These are phyloP conservation scores for Luzula sylvatica DNA, from an alignment of 176 grass and related monocot genomes.

Conservation along the genomic window DNA sequence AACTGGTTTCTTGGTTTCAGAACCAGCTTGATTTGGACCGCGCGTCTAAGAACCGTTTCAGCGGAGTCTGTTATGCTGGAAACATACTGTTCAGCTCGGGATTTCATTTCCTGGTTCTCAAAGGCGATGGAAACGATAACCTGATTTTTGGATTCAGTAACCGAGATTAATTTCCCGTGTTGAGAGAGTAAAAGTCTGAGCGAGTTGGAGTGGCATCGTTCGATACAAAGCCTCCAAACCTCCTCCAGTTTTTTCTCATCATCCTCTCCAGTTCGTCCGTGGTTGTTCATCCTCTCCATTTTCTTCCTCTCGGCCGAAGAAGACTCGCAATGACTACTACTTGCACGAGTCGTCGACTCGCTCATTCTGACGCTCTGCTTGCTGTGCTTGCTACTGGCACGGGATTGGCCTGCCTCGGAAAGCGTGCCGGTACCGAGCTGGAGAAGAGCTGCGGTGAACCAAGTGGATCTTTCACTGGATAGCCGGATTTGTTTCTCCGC, in stretches of 20 bases:
- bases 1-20: slow-evolving; percentile 25
- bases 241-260: slow-evolving; percentile 38
- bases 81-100: slow-evolving; percentile 62
- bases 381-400: slow-evolving; percentile 49
- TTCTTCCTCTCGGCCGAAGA: slow-evolving; percentile 18
- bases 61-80: slow-evolving; percentile 85
- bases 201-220: slow-evolving; percentile 68
- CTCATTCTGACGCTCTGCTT: slow-evolving; percentile 57
- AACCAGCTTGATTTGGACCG: slow-evolving; percentile 55
- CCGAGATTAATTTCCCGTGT: slow-evolving; percentile 50
- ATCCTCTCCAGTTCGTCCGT: slow-evolving; percentile 21
- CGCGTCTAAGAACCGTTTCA: slow-evolving; percentile 54
- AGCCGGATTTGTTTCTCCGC: slow-evolving; percentile 92
- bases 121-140: slow-evolving; percentile 35
- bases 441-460: slow-evolving; percentile 90
- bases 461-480: slow-evolving; percentile 89
- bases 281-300: slow-evolving; percentile 6
- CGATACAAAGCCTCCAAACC: slow-evolving; percentile 62
- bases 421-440: slow-evolving; percentile 77
- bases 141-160: slow-evolving; percentile 52
- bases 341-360: slow-evolving; percentile 21
- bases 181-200: slow-evolving; percentile 56
- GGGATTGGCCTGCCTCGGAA: slow-evolving; percentile 59
- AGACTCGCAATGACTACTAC: slow-evolving; percentile 31
- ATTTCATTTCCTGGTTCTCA: slow-evolving; percentile 50